These are phyloP conservation scores for Penicillium rolfsii DNA, from an alignment of 2,329 filamentous ascomycete genomes.

Conservation along the genomic window DNA sequence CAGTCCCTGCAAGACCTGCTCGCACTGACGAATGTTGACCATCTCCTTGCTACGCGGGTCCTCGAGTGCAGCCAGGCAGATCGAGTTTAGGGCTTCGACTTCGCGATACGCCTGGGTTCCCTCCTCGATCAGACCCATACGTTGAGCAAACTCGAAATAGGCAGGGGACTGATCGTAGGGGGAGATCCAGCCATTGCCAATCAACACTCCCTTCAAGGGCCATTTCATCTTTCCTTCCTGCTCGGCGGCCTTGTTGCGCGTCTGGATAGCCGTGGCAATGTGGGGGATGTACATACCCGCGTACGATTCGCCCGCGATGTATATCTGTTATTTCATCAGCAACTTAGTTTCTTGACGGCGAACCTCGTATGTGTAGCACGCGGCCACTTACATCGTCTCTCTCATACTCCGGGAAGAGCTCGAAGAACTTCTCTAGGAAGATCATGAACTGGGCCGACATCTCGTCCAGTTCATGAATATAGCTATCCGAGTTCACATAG, in stretches of 20 bases:
- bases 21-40: slow-evolving; percentile 73
- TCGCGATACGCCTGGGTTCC: slow-evolving; percentile 65
- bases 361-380: background rate
- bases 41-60: slow-evolving; percentile 61
- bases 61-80: slow-evolving; percentile 67
- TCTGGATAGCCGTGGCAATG: slow-evolving; percentile 86
- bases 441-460: slow-evolving; percentile 87
- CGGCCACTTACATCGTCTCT: slow-evolving; percentile 76
- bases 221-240: slow-evolving; percentile 57
- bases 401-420: slow-evolving; percentile 86
- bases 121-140: slow-evolving; percentile 71
- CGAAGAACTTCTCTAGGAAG: slow-evolving; percentile 92
- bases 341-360: background rate
- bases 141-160: slow-evolving; percentile 80
- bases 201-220: slow-evolving; percentile 82
- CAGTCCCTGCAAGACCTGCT: slow-evolving; percentile 73
- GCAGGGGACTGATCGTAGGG: slow-evolving; percentile 86
- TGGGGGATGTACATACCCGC: slow-evolving; percentile 97
- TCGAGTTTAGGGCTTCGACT: slow-evolving; percentile 69
- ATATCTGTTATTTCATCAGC: slow-evolving; percentile 63
- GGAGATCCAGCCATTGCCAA: slow-evolving; percentile 98
- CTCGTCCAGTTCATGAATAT: slow-evolving; percentile 78
- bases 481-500: slow-evolving; percentile 88
- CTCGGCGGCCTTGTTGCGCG: slow-evolving; percentile 72
- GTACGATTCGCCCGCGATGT: slow-evolving; percentile 94